Evolutionary conservation across 129 eudicot species (phyloP).

Genomic region (Dittrichia graveolens): DNA sequence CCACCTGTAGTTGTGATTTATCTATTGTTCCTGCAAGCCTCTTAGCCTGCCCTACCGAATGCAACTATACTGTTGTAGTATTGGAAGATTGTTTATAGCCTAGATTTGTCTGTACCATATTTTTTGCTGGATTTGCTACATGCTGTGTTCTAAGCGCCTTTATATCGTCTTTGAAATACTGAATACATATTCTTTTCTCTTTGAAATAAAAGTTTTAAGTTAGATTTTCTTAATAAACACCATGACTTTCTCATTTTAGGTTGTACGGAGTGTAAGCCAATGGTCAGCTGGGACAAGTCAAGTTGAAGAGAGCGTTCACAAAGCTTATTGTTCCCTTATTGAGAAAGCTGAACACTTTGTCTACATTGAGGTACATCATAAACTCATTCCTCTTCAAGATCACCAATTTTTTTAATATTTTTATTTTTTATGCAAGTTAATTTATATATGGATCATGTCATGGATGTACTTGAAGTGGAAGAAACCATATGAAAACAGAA

Average conservation of each 20-base stretch:
- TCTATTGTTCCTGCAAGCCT: neutral
- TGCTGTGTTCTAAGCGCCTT: conserved; percentile 2
- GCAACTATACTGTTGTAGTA: neutral
- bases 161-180: conserved; percentile 9
- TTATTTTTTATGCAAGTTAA: neutral
- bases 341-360: conserved; percentile 93
- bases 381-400: conserved; percentile 21
- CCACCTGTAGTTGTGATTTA: neutral
- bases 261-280: conserved; percentile 90
- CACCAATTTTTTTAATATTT: neutral
- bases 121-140: conserved; percentile 12
- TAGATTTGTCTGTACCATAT: neutral
- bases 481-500: too few species aligned
- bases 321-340: conserved; percentile 90
- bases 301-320: conserved; percentile 95
- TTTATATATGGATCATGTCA: neutral
- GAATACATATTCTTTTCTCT: neutral
- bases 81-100: conserved; percentile 11
- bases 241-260: conserved; percentile 42
- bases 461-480: neutral
- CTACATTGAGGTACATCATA: conserved; percentile 78
- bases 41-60: neutral
- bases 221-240: neutral
- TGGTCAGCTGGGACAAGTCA: conserved; percentile 99
- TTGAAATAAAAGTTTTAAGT: neutral